Conservation (phyloP, 2,329 filamentous ascomycete species). For the Aureobasidium uvarum region DNA sequence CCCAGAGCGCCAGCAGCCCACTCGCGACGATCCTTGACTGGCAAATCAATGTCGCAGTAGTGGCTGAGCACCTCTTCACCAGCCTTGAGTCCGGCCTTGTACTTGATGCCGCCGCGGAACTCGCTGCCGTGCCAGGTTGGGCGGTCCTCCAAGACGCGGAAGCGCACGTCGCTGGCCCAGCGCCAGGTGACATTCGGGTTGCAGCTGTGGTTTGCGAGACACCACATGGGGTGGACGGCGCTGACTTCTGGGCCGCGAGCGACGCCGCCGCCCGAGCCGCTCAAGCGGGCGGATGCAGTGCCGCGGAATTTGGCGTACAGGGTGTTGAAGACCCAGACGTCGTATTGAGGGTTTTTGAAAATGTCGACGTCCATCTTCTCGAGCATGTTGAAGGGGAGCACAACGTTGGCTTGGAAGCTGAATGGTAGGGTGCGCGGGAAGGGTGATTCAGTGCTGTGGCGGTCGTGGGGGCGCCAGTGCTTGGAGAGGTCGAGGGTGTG, state of each 20-base stretch:
- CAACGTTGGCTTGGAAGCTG: conserved; percentile 72
- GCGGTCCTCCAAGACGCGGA: conserved; percentile 61
- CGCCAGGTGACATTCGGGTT: conserved; percentile 95
- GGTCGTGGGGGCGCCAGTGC: conserved; percentile 25
- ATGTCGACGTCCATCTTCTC: conserved; percentile 84
- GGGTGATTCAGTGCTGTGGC: conserved; percentile 24
- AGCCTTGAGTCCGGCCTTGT: conserved; percentile 62
- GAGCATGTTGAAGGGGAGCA: conserved; percentile 71
- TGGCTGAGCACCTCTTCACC: conserved; percentile 90
- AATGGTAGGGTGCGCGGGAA: conserved; percentile 66
- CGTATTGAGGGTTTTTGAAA: conserved; percentile 60
- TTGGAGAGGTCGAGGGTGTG: conserved; percentile 37
- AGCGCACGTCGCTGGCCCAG: conserved; percentile 76
- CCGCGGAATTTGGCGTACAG: conserved; percentile 91
- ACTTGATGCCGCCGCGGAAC: conserved; percentile 33
- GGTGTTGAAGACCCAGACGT: conserved; percentile 85
- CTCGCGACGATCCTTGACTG: conserved; percentile 76
- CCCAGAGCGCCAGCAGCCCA: conserved; percentile 88
- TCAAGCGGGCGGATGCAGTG: conserved; percentile 83
- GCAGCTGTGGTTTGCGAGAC: conserved; percentile 93
- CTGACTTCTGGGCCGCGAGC: conserved; percentile 87
- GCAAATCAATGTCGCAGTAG: conserved; percentile 83
- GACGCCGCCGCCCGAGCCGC: conserved; percentile 47
- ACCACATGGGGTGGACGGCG: conserved; percentile 94
- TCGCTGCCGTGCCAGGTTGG: conserved; percentile 50